Conservation (phyloP, 805 yeast species). For the Schizosaccharomyces japonicus region DNA sequence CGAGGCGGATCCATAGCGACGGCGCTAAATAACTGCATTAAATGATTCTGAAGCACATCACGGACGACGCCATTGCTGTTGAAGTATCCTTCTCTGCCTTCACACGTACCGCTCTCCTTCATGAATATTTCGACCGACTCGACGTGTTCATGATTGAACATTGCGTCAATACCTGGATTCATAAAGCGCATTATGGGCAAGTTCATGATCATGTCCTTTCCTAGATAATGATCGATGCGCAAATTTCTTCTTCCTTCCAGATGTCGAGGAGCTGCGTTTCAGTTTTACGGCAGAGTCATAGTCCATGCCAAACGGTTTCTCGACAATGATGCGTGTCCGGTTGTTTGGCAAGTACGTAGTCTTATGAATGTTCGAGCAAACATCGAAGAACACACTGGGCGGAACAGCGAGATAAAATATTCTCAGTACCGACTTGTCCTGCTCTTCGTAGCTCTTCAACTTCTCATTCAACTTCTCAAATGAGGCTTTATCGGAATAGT, state of each 20-base stretch:
- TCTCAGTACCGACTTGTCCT: slow-evolving; percentile 26
- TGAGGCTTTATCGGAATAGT: slow-evolving; percentile 63
- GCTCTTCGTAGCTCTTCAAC: slow-evolving; percentile 38
- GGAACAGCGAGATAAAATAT: slow-evolving; percentile 85
- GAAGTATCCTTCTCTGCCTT: slow-evolving; percentile 96
- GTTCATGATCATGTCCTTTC: slow-evolving; percentile 95
- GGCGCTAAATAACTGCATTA: slow-evolving; percentile 74
- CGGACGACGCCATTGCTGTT: slow-evolving; percentile 86
- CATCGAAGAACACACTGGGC: slow-evolving; percentile 69
- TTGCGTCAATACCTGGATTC: slow-evolving; percentile 64
- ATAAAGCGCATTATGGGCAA: slow-evolving; percentile 73
- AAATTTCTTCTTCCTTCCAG: slow-evolving; percentile 77
- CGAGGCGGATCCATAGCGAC: slow-evolving; percentile 90
- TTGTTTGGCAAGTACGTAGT: slow-evolving; percentile 41
- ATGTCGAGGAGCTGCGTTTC: slow-evolving; percentile 60
- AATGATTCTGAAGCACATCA: slow-evolving; percentile 95
- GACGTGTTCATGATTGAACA: slow-evolving; percentile 67
- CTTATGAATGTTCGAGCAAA: slow-evolving; percentile 48
- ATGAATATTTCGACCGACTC: slow-evolving; percentile 67
- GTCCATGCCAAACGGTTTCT: slow-evolving; percentile 94
- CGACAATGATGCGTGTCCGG: slow-evolving; percentile 60
- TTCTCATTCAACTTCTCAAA: slow-evolving; percentile 30
- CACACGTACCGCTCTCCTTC: slow-evolving; percentile 97
- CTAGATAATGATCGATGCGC: slow-evolving; percentile 92
- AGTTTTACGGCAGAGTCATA: slow-evolving; percentile 52